Evolutionary conservation across 345 rosid genomes (phyloP).

Genomic region (Kernera saxatilis): DNA sequence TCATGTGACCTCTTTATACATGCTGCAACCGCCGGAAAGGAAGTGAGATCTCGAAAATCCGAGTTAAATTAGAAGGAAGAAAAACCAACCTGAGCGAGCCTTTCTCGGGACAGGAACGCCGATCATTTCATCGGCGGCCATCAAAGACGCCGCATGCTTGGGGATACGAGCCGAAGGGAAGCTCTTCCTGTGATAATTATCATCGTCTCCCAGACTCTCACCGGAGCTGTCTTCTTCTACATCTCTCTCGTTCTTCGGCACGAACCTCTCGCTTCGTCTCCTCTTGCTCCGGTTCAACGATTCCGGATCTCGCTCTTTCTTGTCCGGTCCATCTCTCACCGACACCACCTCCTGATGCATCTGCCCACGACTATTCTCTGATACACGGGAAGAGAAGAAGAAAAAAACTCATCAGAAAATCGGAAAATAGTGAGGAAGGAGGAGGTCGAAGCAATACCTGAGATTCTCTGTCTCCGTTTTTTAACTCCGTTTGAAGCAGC

Average conservation of each 20-base stretch:
- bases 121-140: conserved; percentile 43
- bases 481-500: conserved; percentile 38
- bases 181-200: conserved; percentile 15
- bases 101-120: conserved; percentile 55
- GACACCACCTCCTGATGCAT: conserved; percentile 34
- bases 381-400: background rate
- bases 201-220: conserved; percentile 39
- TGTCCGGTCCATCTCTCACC: conserved; percentile 28
- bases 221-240: conserved; percentile 39
- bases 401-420: background rate
- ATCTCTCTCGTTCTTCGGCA: conserved; percentile 21
- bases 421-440: background rate
- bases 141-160: conserved; percentile 19
- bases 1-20: conserved; percentile 55
- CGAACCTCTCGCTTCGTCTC: conserved; percentile 35
- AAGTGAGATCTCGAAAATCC: background rate
- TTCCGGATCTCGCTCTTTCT: conserved; percentile 28
- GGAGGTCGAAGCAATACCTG: conserved; percentile 3
- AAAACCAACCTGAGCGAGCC: conserved; percentile 51
- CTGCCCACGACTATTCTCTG: conserved; percentile 33
- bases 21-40: conserved; percentile 27
- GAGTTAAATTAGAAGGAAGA: background rate
- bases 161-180: conserved; percentile 11
- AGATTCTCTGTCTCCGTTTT: conserved; percentile 40
- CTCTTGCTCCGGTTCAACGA: conserved; percentile 40